Base-by-base conservation (phyloP, 2,329 filamentous ascomycete species). In the Phoma herbarum region DNA sequence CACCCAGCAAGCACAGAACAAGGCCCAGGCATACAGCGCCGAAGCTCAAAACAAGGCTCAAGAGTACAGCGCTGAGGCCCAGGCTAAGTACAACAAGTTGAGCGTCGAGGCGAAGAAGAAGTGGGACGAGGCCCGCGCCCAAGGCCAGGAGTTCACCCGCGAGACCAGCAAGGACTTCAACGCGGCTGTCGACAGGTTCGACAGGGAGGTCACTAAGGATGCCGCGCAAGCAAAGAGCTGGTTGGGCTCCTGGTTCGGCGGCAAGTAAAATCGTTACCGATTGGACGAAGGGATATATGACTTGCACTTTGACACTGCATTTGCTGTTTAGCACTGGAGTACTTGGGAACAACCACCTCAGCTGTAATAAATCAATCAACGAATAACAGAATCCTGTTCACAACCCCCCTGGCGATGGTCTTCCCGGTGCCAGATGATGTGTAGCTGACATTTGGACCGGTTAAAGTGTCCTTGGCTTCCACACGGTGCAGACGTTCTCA, bases 241-340 rank as follows among this genome's bases (percentile, higher is more conserved):
- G 64, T 78, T 96, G 70, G 91, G 90, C 41, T 86, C 90, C 76
- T 97, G 93, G 93, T 96, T 97, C 72, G 89, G 92, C 57, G 85
- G 85, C 54, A 77, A 75, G 57, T 75, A 75, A 64, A 55, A 33
- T 12, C 28, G 29, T 53, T 18, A 39, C 12, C 4, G 23, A 6
- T 7, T 37, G 4, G 29, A 47, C 11, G 33, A 46, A 35, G n/a
- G 39, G 25, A 22, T 8, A 22, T 8, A 16, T 43, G 12, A 20
- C 10, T 41, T 44, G n/a, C 41, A 44, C 44, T 39, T 39, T 42
- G 35, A 57, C 44, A 44, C 63, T 67, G 69, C 69, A 72, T 73
- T 44, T 54, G 62, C 60, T 60, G 42, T 48, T 59, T 61, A 63
- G 67, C 65, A 65, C 60, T 59, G 68, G 69, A 64, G 68, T 68